These are phyloP conservation scores for Candida qinlingensis DNA, from an alignment of 805 yeast species.

Conservation along the genomic window DNA sequence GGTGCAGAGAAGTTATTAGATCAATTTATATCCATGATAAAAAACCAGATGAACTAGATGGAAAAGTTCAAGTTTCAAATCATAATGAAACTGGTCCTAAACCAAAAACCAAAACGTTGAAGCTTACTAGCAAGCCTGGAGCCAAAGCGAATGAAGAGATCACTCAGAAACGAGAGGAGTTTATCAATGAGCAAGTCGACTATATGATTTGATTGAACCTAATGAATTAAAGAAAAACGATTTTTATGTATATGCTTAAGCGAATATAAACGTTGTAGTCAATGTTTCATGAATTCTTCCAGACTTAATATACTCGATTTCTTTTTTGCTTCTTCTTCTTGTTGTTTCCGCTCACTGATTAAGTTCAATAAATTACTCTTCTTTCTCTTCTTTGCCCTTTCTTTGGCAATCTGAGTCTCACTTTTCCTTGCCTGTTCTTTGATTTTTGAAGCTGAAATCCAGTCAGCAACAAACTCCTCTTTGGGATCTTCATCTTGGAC, in stretches of 20 bases:
- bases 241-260: neutral
- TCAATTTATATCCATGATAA: constrained; percentile 12
- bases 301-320: constrained; percentile 37
- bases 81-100: neutral
- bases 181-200: neutral
- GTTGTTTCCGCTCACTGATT: constrained; percentile 37
- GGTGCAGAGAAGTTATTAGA: constrained; percentile 44
- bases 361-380: constrained; percentile 37
- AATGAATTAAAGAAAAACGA: too few species aligned
- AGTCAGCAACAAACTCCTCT: constrained; percentile 22
- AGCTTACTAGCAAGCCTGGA: neutral
- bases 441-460: constrained; percentile 12
- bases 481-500: neutral
- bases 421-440: constrained; percentile 8
- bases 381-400: constrained; percentile 43
- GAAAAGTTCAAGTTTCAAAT: neutral
- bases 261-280: neutral
- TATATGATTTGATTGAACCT: constrained; percentile 1
- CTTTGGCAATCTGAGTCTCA: constrained; percentile 26
- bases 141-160: neutral
- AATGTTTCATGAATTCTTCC: constrained; percentile 42
- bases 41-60: neutral
- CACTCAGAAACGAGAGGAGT: neutral
- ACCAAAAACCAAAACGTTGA: neutral
- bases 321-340: constrained; percentile 27